Percentiles rank a stretch among this genome's conserved stretches.
phyloP scores from a whole-genome alignment of 495 filamentous ascomycete genomes.

The Trichocladium antarcticum region DNA sequence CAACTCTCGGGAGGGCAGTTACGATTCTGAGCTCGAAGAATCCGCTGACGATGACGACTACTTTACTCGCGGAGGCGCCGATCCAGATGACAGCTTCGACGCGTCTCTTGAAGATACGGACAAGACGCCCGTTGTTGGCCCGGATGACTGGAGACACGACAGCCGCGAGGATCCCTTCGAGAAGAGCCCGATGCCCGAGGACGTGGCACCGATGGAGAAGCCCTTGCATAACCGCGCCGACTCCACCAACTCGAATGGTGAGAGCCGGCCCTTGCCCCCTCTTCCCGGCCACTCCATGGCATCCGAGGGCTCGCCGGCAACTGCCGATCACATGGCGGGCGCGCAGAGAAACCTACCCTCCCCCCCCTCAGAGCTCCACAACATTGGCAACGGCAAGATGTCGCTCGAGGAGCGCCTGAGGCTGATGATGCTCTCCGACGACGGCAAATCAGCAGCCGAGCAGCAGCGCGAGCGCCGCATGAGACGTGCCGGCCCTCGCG shows the following conservation, averaged over 20 bases:
- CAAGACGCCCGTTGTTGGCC: conserved; percentile 91
- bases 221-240: conserved; percentile 45
- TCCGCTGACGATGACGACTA: conserved; percentile 64
- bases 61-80: conserved; percentile 51
- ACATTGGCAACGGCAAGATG: conserved; percentile 57
- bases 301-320: conserved; percentile 42
- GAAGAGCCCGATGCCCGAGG: conserved; percentile 51
- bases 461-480: conserved; percentile 52
- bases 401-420: conserved; percentile 69
- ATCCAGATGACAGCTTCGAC: conserved; percentile 84
- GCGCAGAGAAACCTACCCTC: conserved; percentile 42
- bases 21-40: conserved; percentile 67
- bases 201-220: conserved; percentile 24
- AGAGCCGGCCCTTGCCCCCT: conserved; percentile 66
- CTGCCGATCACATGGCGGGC: conserved; percentile 46
- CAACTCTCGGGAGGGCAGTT: conserved; percentile 80
- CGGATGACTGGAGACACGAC: conserved; percentile 86
- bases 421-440: conserved; percentile 69
- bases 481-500: conserved; percentile 41
- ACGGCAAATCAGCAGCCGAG: conserved; percentile 42
- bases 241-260: conserved; percentile 59
- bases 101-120: conserved; percentile 88
- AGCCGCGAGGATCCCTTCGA: conserved; percentile 62
- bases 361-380: conserved; percentile 59
- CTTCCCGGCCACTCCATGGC: conserved; percentile 42